A percentile compares a stretch with the other conserved stretches of the same genome.
Evolutionary conservation across 2,329 filamentous ascomycete genomes (phyloP).

Genomic region (Setomelanomma holmii): DNA sequence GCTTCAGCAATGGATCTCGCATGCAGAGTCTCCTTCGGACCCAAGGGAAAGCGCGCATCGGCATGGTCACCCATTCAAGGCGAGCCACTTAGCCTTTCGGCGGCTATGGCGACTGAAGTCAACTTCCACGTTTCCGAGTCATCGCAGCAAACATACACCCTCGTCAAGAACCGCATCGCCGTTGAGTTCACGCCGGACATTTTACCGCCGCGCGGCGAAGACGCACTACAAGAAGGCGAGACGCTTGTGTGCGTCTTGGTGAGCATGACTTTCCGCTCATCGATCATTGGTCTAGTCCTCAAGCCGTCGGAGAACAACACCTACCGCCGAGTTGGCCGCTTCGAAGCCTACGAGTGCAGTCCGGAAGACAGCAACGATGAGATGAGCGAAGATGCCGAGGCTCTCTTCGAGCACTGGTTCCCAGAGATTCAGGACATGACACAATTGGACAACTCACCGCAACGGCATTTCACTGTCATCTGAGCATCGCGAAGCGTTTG

Average conservation of each 20-base stretch:
- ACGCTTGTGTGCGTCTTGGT: conserved; percentile 41
- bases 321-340: conserved; percentile 43
- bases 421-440: conserved; percentile 47
- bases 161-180: conserved; percentile 36
- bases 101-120: conserved; percentile 45
- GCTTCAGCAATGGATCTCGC: conserved; percentile 46
- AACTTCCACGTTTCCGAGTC: conserved; percentile 20
- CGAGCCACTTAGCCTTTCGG: conserved; percentile 36
- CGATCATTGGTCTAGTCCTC: conserved; percentile 43
- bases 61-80: conserved; percentile 43
- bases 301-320: conserved; percentile 27
- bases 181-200: conserved; percentile 45
- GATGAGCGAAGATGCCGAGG: conserved; percentile 46
- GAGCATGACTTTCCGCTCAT: conserved; percentile 47
- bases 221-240: conserved; percentile 37
- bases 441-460: conserved; percentile 40
- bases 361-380: conserved; percentile 30
- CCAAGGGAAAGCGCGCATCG: conserved; percentile 24
- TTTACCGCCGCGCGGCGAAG: conserved; percentile 32
- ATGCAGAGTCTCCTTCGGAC: conserved; percentile 38
- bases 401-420: conserved; percentile 46
- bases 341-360: conserved; percentile 47
- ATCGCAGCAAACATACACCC: conserved; percentile 23
- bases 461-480: conserved; percentile 39
- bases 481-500: conserved; percentile 16